A percentile compares a stretch with the other conserved stretches of the same genome.
Conservation (phyloP, 352 stramenopile species). For the Aphanomyces astaci region DNA sequence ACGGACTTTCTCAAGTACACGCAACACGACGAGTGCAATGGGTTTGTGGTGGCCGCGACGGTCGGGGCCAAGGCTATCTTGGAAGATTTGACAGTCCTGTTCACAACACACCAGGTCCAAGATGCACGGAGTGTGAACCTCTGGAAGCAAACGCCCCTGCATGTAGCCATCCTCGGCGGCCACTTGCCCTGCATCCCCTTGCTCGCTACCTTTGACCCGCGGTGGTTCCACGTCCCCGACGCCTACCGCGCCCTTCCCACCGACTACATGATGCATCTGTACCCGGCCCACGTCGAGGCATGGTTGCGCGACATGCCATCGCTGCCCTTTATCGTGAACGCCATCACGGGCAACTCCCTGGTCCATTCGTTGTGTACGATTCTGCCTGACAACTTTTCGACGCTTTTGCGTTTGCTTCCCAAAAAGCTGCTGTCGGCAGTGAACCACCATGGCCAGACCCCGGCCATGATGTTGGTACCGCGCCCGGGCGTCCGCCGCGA, state of each 20-base stretch:
- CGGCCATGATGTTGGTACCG: neutral
- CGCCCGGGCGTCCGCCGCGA: neutral
- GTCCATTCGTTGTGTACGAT: neutral
- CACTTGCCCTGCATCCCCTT: slow-evolving; percentile 2
- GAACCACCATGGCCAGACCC: neutral
- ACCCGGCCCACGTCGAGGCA: neutral
- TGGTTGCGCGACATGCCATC: neutral
- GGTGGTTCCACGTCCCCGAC: slow-evolving; percentile 6
- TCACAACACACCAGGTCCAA: neutral
- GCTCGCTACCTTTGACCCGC: neutral
- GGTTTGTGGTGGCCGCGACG: neutral
- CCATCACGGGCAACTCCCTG: neutral
- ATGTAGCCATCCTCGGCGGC: neutral
- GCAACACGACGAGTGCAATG: neutral
- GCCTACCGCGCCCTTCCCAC: neutral
- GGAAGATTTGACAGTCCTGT: neutral
- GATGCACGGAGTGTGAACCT: neutral
- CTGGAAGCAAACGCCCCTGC: neutral
- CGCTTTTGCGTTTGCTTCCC: neutral
- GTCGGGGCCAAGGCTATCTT: neutral
- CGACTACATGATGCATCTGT: neutral
- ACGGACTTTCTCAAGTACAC: neutral
- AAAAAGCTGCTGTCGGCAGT: neutral
- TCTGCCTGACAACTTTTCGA: neutral
- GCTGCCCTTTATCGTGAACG: neutral